Percentiles rank a stretch among this genome's conserved stretches.
phyloP scores from a whole-genome alignment of 768 basidiomycete genomes.

The Leccinum variicolor region DNA sequence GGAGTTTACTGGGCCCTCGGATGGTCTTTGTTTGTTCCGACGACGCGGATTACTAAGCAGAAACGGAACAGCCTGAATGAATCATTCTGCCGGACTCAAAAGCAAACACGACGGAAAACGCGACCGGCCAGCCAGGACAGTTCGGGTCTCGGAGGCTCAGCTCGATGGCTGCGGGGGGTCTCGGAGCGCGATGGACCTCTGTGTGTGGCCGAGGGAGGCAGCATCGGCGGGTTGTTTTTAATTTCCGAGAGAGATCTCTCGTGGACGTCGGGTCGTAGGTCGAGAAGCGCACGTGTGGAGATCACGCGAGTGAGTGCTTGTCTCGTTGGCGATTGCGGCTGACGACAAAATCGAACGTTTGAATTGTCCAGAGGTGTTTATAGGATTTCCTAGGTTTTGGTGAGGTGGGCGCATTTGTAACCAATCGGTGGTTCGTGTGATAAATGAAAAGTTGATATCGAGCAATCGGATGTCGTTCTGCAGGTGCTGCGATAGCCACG shows the following conservation, averaged over 20 bases:
- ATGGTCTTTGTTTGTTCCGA: not conserved
- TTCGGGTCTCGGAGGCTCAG: not conserved
- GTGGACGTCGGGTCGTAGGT: constrained; percentile 5
- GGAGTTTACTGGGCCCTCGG: not conserved
- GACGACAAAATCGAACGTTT: not conserved
- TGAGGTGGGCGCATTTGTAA: constrained; percentile 24
- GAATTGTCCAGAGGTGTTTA: not conserved
- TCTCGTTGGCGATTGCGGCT: not conserved
- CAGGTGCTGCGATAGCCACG: constrained; percentile 17
- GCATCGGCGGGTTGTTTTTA: constrained; percentile 17
- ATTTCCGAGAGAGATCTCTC: constrained; percentile 23
- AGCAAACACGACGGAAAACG: not conserved
- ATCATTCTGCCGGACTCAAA: not conserved
- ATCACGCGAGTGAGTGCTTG: not conserved
- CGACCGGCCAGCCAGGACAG: not conserved
- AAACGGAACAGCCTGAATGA: not conserved
- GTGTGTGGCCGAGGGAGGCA: not conserved
- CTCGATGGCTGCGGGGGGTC: not conserved
- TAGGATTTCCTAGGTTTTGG: constrained; percentile 2
- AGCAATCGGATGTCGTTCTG: constrained; percentile 7
- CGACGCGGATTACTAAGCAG: constrained; percentile 17
- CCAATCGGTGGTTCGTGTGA: constrained; percentile 20
- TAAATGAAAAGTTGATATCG: constrained; percentile 24
- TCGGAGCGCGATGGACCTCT: not conserved
- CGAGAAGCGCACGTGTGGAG: constrained; percentile 7